Evolutionary conservation across 805 yeast genomes (phyloP).

Genomic region (Saccharomyces kudriavzevii): DNA sequence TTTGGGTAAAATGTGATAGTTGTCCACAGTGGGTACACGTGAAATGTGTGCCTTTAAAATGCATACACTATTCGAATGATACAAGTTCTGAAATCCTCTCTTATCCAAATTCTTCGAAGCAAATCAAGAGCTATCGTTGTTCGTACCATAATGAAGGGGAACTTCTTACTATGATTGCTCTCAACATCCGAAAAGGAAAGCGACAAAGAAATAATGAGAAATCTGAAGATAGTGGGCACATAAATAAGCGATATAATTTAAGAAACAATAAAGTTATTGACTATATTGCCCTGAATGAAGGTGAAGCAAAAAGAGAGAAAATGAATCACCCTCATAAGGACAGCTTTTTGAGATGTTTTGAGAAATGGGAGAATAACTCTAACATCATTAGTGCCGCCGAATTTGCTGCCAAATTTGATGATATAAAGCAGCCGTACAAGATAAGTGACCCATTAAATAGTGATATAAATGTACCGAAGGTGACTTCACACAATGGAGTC

Average conservation of each 20-base stretch:
- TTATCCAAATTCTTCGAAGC: constrained; percentile 2
- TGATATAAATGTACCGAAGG: constrained; percentile 13
- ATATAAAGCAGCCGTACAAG: constrained; percentile 15
- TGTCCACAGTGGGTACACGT: constrained; percentile 21
- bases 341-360: constrained; percentile 18
- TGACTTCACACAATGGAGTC: constrained; percentile 2
- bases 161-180: neutral
- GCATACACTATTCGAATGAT: constrained; percentile 1
- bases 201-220: neutral
- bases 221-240: neutral
- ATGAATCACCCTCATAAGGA: constrained; percentile 54
- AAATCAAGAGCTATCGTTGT: constrained; percentile 12
- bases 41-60: constrained; percentile 12
- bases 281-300: constrained; percentile 72
- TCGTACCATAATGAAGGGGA: constrained; percentile 6
- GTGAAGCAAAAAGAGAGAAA: constrained; percentile 44
- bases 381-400: constrained; percentile 10
- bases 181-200: neutral
- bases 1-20: constrained; percentile 18
- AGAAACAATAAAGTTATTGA: constrained; percentile 55
- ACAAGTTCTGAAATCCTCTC: constrained; percentile 1
- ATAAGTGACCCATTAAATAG: constrained; percentile 17
- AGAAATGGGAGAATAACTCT: constrained; percentile 13
- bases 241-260: constrained; percentile 43
- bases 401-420: constrained; percentile 13